phyloP scores from a whole-genome alignment of 495 filamentous ascomycete species.

The Cercophora newfieldiana region DNA sequence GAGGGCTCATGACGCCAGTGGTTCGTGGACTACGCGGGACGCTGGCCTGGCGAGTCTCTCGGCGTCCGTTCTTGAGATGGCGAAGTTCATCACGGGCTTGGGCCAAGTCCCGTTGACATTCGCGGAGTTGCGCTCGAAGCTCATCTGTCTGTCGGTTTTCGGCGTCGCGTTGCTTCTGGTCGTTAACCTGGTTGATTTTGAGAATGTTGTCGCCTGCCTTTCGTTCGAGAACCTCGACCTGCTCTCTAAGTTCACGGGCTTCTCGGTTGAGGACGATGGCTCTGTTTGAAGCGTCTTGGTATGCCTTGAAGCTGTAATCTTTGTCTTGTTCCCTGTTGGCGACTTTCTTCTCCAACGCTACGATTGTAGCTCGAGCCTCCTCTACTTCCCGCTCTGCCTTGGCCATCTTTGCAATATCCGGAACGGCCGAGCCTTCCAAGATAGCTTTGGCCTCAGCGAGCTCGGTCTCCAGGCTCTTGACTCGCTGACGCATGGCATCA shows the following conservation, averaged over 20 bases:
- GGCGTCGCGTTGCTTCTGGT: slow-evolving; percentile 32
- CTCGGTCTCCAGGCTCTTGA: slow-evolving; percentile 47
- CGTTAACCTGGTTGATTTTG: slow-evolving; percentile 54
- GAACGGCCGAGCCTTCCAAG: slow-evolving; percentile 49
- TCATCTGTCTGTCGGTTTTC: slow-evolving; percentile 45
- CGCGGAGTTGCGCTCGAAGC: slow-evolving; percentile 54
- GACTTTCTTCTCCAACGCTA: slow-evolving; percentile 49
- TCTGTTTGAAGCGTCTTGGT: slow-evolving; percentile 62
- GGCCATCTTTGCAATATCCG: slow-evolving; percentile 51
- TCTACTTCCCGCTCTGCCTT: slow-evolving; percentile 40
- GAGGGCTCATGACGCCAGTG: slow-evolving; percentile 43
- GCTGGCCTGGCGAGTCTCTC: slow-evolving; percentile 49
- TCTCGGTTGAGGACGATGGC: slow-evolving; percentile 53
- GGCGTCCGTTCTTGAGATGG: slow-evolving; percentile 49
- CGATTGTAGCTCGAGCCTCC: slow-evolving; percentile 30
- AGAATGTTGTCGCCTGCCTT: slow-evolving; percentile 54
- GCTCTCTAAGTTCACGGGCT: slow-evolving; percentile 47
- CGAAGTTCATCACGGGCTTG: slow-evolving; percentile 38
- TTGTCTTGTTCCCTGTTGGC: slow-evolving; percentile 40
- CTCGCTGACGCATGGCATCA: slow-evolving; percentile 44
- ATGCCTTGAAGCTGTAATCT: slow-evolving; percentile 63
- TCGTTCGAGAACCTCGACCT: slow-evolving; percentile 50
- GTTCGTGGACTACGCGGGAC: slow-evolving; percentile 50
- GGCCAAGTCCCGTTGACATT: slow-evolving; percentile 61
- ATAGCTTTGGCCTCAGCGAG: slow-evolving; percentile 49